phyloP scores from a whole-genome alignment of 352 stramenopile species.

The Globisporangium nagaii region DNA sequence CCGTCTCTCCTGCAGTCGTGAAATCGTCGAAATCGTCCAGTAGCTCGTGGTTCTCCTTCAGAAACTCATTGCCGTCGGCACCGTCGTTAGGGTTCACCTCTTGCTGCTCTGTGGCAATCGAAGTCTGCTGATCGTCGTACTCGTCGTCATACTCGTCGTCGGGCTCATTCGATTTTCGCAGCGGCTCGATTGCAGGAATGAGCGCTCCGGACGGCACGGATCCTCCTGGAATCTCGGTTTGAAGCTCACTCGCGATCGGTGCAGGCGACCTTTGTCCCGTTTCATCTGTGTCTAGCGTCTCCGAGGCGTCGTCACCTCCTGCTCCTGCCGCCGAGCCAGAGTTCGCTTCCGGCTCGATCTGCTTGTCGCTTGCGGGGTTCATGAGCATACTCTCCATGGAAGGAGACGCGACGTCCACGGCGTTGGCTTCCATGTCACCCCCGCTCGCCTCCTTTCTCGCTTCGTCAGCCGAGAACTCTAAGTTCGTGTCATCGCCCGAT shows the following conservation, averaged over 20 bases:
- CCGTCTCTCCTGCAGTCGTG: constrained; percentile 8
- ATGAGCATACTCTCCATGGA: no score
- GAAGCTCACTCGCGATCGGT: no score
- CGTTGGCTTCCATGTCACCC: not conserved
- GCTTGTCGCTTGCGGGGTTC: not conserved
- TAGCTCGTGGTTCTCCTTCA: not conserved
- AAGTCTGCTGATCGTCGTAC: not conserved
- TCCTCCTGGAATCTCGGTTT: not conserved
- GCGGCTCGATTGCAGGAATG: not conserved
- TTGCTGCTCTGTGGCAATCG: not conserved
- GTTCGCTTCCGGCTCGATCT: not conserved
- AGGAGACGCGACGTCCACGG: not conserved
- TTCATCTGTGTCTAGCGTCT: no score
- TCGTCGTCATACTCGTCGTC: constrained; percentile 12
- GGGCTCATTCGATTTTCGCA: not conserved
- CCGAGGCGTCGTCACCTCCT: not conserved
- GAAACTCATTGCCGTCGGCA: not conserved
- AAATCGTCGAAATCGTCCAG: not conserved
- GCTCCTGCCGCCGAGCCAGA: no score
- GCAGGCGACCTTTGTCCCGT: no score
- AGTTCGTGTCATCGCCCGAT: not conserved
- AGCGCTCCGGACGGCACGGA: not conserved
- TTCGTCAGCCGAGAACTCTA: not conserved
- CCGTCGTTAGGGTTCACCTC: no score
- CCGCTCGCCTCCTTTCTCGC: not conserved